phyloP scores from a whole-genome alignment of 1,284 basidiomycete genomes.

The Inonotus hispidus region DNA sequence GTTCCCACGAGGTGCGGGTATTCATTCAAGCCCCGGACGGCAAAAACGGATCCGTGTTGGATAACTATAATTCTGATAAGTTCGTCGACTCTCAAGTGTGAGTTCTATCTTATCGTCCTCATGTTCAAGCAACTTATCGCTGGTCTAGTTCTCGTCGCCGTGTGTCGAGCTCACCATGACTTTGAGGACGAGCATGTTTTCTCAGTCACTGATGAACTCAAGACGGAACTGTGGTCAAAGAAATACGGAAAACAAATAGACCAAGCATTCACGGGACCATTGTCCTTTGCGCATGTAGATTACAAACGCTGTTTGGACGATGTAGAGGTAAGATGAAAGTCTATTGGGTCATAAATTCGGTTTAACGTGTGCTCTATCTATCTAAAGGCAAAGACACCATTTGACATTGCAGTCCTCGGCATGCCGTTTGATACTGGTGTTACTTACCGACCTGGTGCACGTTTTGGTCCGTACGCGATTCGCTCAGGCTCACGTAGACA shows the following conservation, averaged over 20 bases:
- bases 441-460: conserved; percentile 66
- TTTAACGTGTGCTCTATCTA: background rate
- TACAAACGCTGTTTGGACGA: conserved; percentile 69
- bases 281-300: conserved; percentile 68
- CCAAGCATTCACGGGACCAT: conserved; percentile 63
- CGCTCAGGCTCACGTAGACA: conserved; percentile 72
- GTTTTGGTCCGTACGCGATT: conserved; percentile 80
- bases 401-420: conserved; percentile 74
- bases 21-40: too few species aligned
- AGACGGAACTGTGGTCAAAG: conserved; percentile 44
- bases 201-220: background rate
- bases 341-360: background rate
- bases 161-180: background rate
- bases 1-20: too few species aligned
- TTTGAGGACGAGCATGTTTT: conserved; percentile 7
- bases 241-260: conserved; percentile 73
- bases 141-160: background rate
- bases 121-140: conserved; percentile 10
- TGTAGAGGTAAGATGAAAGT: background rate
- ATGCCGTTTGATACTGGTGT: conserved; percentile 79
- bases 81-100: background rate
- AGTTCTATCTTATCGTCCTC: background rate
- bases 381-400: conserved; percentile 27
- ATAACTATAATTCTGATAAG: too few species aligned
- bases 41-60: too few species aligned